Evolutionary conservation across 2,329 filamentous ascomycete species (phyloP).

Genomic region (Calcarisporium arbuscula): DNA sequence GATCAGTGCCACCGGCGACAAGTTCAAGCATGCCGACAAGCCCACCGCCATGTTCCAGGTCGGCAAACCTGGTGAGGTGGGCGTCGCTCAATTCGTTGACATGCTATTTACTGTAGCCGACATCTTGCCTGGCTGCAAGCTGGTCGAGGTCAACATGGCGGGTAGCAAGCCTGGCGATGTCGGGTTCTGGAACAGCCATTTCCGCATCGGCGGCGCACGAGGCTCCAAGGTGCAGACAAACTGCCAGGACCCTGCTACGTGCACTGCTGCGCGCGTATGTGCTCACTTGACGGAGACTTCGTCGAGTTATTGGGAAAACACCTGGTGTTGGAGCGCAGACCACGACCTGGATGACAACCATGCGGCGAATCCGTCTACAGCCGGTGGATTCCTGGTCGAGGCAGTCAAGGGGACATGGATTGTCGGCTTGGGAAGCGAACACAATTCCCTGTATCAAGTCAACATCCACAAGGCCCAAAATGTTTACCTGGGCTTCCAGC

Average conservation of each 20-base stretch:
- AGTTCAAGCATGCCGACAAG: constrained; percentile 35
- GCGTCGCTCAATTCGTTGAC: constrained; percentile 41
- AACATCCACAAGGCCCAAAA: constrained; percentile 38
- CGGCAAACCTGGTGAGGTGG: constrained; percentile 39
- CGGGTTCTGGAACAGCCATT: constrained; percentile 37
- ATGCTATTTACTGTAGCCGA: constrained; percentile 43
- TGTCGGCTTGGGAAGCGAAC: constrained; percentile 44
- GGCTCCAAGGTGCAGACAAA: constrained; percentile 31
- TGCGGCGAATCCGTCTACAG: constrained; percentile 35
- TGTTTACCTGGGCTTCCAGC: constrained; percentile 37
- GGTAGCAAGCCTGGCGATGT: constrained; percentile 37
- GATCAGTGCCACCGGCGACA: constrained; percentile 35
- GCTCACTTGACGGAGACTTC: constrained; percentile 40
- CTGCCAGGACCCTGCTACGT: constrained; percentile 29
- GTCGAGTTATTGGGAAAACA: constrained; percentile 47
- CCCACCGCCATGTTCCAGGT: constrained; percentile 43
- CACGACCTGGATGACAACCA: constrained; percentile 43
- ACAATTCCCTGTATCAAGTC: constrained; percentile 46
- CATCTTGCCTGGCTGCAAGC: constrained; percentile 27
- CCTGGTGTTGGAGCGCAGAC: constrained; percentile 40
- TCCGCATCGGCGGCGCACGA: constrained; percentile 36
- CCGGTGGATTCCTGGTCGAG: constrained; percentile 39
- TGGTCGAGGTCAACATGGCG: constrained; percentile 43
- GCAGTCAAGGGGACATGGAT: constrained; percentile 43
- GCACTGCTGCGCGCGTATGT: constrained; percentile 39